Evolutionary conservation across 2,329 filamentous ascomycete species (phyloP), one percentile per base, ranked within the genome.

Genomic region (Neonectria magnoliae): DNA sequence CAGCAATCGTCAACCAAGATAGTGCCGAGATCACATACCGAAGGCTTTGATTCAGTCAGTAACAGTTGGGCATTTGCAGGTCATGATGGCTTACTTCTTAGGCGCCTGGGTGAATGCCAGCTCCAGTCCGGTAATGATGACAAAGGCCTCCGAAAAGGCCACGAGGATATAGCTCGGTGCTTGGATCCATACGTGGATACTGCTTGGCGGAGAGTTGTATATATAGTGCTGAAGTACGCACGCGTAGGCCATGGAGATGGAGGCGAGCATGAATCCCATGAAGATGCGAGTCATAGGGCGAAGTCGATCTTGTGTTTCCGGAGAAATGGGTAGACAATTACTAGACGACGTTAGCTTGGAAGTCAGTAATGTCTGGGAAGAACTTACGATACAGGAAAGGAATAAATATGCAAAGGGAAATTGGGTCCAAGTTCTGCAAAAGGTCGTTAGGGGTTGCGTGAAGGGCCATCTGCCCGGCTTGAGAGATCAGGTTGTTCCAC

Each of bases 401-500:
- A 22, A 76, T 76, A 25, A 75, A 69, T 4, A 75, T 67, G 48
- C 70, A 67, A 20, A 76, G 53, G 1, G 71, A 68, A 16, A 76
- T 71, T 0, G 75, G 73, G 25, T 76, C 71, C 11, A 76, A 41
- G 29, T 75, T 76, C 20, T 73, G 68, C 6, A 76, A 58, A 16
- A 76, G 66, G 48, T 76, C 75, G 53, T 76, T 76, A 0, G 75
- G 75, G 0, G 69, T 71, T 5, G 62, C 63, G 11, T 68, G 65
- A 5, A 71, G 52, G 13, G 65, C 68, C 70, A 73, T 71, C 22
- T 63, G 59, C n/a, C 67, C 68, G 1, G 71, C 70, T 27, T 75
- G 72, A 1, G 76, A 76, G 29, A 75, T 76, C 31, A 78, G 55
- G 55, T 78, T 78, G 61, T 74, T 76, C 58, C 72, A 74, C 62